Percentiles rank a stretch among this genome's conserved stretches.
Evolutionary conservation across 345 rosid species (phyloP).

Genomic region (Sonneratia alba): DNA sequence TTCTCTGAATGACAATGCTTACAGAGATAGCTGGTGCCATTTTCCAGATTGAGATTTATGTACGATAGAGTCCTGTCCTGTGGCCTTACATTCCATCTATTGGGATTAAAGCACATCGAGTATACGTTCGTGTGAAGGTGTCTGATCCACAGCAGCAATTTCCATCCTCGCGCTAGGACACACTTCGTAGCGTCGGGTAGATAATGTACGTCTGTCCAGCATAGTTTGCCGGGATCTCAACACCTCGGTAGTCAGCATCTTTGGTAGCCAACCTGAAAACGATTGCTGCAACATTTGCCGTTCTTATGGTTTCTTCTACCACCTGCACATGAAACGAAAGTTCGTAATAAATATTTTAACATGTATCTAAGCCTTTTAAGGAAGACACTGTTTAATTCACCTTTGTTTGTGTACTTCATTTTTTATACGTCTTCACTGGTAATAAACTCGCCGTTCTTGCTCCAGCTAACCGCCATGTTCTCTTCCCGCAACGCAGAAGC

Average conservation of each 20-base stretch:
- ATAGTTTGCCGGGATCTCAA: background rate
- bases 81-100: slow-evolving; percentile 32
- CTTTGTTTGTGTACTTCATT: slow-evolving; percentile 28
- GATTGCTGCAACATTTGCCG: slow-evolving; percentile 22
- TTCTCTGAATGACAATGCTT: background rate
- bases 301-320: slow-evolving; percentile 33
- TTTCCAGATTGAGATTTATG: too few relatives aligned
- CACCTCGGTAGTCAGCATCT: slow-evolving; percentile 29
- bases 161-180: slow-evolving; percentile 14
- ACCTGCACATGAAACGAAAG: slow-evolving; percentile 12
- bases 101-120: slow-evolving; percentile 36
- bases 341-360: background rate
- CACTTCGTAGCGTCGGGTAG: background rate
- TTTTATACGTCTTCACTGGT: slow-evolving; percentile 25
- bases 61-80: too few relatives aligned
- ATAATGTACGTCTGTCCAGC: background rate
- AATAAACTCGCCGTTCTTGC: slow-evolving; percentile 23
- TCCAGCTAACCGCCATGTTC: slow-evolving; percentile 17
- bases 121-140: slow-evolving; percentile 27
- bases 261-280: slow-evolving; percentile 12
- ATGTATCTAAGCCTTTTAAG: background rate
- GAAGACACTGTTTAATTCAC: background rate
- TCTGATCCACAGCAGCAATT: slow-evolving; percentile 25
- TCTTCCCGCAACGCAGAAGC: slow-evolving; percentile 18
- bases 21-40: background rate